Evolutionary conservation across 2,329 filamentous ascomycete species (phyloP), one percentile per base, ranked within the genome.

Genomic region (Stachybotrys echinatus): DNA sequence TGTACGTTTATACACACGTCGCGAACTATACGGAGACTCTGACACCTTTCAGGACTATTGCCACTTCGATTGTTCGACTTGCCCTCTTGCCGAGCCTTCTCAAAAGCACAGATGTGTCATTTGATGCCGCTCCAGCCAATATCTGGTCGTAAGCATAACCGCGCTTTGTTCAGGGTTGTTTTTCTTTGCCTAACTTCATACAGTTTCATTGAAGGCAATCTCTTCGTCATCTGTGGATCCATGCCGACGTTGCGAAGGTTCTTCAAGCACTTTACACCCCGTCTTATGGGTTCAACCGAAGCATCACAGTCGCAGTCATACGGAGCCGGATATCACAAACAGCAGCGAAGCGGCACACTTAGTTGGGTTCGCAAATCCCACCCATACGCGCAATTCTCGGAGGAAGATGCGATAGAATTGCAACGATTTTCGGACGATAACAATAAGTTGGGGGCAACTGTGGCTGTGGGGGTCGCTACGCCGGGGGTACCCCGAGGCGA

Each of bases 151-250:
- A 55, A 47, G 59, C 58, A 8, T 5, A n/a, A n/a, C 12, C 60
- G 23, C 61, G 10, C 20, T 18, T 12, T 44, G 6, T 18, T 22
- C 12, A 43, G 19, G 23, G 20, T 8, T 42, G 27, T 34, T 10
- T 5, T 34, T 7, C 38, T n/a, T n/a, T 20, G 19, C 27, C 23
- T 52, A 37, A 51, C 38, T 20, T 2, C 6, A 8, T 40, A 10
- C 31, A 70, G 66, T 12, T 61, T 70, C 46, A 51, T 71, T 27
- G 69, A 72, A 50, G 62, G 60, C 10, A 72, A 72, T 50, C 59
- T 72, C 3, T 64, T 71, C 48, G 57, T 72, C 50, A 67, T 72
- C 48, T 71, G 68, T 57, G 66, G 65, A 48, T 70, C 66, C 45
- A 64, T 71, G 50, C 67, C 68, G 1, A 71, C 68, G 1, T 47